Percentiles rank a stretch among this genome's conserved stretches.
Conservation (phyloP, 495 filamentous ascomycete genomes). For the Podospora anserina region DNA sequence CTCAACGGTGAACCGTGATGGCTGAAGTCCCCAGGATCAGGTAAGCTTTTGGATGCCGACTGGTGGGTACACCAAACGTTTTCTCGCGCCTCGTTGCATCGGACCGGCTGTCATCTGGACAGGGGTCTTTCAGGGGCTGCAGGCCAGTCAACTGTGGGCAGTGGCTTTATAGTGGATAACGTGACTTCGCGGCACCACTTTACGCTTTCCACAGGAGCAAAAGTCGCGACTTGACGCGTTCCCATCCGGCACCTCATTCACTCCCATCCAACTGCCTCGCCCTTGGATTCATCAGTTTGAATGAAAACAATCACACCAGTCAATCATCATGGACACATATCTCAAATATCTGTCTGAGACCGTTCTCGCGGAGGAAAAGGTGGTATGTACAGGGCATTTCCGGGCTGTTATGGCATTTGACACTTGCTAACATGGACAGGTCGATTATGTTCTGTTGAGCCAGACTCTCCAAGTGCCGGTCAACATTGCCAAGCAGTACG, state of each 20-base stretch:
- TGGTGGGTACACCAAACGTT: neutral
- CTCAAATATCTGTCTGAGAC: conserved; percentile 68
- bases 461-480: conserved; percentile 76
- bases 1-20: conserved; percentile 15
- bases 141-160: conserved; percentile 9
- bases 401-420: too few relatives aligned
- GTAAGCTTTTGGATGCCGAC: conserved; percentile 5
- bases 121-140: conserved; percentile 17
- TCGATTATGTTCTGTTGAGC: conserved; percentile 81
- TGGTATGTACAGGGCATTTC: conserved; percentile 49
- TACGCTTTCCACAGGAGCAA: neutral
- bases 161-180: conserved; percentile 21
- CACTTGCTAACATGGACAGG: conserved; percentile 43
- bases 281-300: neutral
- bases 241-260: neutral
- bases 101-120: neutral
- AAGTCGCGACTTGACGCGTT: conserved; percentile 14
- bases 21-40: conserved; percentile 1
- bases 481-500: conserved; percentile 51
- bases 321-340: conserved; percentile 53
- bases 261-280: neutral
- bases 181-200: conserved; percentile 29
- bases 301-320: neutral
- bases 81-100: neutral
- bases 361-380: conserved; percentile 71